These are phyloP conservation scores for Pyricularia sp. DNA, from an alignment of 2,329 filamentous ascomycete genomes.

Conservation along the genomic window DNA sequence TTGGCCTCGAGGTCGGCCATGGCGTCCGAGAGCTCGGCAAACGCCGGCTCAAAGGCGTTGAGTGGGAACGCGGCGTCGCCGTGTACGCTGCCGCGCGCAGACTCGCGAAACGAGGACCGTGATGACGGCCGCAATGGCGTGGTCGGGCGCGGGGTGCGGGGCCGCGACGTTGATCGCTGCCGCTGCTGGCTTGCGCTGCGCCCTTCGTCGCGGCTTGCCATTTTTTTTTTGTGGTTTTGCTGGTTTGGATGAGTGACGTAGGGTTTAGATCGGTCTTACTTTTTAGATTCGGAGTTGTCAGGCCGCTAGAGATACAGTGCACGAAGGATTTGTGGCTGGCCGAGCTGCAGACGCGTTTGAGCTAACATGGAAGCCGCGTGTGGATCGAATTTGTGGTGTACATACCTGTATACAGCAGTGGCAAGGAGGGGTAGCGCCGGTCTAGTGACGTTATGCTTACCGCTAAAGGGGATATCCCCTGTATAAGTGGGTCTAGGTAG, in stretches of 20 bases:
- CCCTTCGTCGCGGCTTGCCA: background rate
- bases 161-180: slow-evolving; percentile 45
- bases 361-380: background rate
- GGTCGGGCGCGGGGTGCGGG: slow-evolving; percentile 63
- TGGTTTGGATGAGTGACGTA: background rate
- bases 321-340: background rate
- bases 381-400: background rate
- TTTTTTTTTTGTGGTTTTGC: background rate
- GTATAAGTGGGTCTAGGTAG: background rate
- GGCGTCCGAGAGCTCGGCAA: slow-evolving; percentile 84
- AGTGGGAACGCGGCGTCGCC: slow-evolving; percentile 53
- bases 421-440: background rate
- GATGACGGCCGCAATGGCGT: slow-evolving; percentile 87
- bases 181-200: slow-evolving; percentile 5
- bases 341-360: background rate
- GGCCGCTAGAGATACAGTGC: background rate
- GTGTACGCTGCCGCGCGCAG: slow-evolving; percentile 43
- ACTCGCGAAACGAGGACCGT: slow-evolving; percentile 75
- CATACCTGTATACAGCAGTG: background rate
- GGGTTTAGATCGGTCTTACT: background rate
- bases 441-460: background rate
- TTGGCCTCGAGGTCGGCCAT: slow-evolving; percentile 95
- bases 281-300: background rate
- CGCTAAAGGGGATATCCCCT: background rate
- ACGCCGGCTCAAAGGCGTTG: slow-evolving; percentile 73